Evolutionary conservation across 345 rosid genomes (phyloP).

Genomic region (Eucalyptus shirleyi): DNA sequence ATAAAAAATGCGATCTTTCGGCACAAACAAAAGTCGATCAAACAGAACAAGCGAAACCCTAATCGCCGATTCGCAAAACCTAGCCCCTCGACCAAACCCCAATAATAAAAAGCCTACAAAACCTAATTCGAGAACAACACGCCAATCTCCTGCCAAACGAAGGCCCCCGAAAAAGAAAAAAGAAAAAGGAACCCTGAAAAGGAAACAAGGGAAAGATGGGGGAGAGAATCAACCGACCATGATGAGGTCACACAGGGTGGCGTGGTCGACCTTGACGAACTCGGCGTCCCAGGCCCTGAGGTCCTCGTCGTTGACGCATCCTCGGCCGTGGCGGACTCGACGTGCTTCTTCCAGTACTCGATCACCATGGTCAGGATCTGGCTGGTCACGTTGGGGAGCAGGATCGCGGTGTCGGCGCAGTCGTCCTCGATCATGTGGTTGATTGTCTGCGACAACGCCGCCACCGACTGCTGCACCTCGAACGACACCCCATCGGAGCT

Average conservation of each 20-base stretch:
- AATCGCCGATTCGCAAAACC: background rate
- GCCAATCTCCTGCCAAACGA: too few species aligned
- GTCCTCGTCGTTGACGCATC: slow-evolving; percentile 8
- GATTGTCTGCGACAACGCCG: slow-evolving; percentile 56
- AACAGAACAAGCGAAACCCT: background rate
- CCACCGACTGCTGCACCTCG: slow-evolving; percentile 62
- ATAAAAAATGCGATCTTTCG: background rate
- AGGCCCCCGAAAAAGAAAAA: too few species aligned
- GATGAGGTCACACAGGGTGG: slow-evolving; percentile 38
- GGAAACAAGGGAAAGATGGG: background rate
- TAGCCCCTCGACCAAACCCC: background rate
- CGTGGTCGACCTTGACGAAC: slow-evolving; percentile 38
- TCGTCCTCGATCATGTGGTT: slow-evolving; percentile 70
- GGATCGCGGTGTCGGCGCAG: slow-evolving; percentile 55
- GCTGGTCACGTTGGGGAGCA: slow-evolving; percentile 62
- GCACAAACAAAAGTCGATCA: too few species aligned
- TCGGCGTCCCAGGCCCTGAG: slow-evolving; percentile 49
- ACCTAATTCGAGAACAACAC: background rate
- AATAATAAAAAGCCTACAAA: too few species aligned
- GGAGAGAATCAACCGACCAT: background rate
- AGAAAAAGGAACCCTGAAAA: background rate
- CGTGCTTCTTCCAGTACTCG: slow-evolving; percentile 77
- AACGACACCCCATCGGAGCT: slow-evolving; percentile 64
- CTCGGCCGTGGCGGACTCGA: slow-evolving; percentile 10
- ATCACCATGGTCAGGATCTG: slow-evolving; percentile 69